A percentile compares a stretch with the other conserved stretches of the same genome.
phyloP scores from a whole-genome alignment of 305 asterid genomes.

The Stenogyne calaminthoides region DNA sequence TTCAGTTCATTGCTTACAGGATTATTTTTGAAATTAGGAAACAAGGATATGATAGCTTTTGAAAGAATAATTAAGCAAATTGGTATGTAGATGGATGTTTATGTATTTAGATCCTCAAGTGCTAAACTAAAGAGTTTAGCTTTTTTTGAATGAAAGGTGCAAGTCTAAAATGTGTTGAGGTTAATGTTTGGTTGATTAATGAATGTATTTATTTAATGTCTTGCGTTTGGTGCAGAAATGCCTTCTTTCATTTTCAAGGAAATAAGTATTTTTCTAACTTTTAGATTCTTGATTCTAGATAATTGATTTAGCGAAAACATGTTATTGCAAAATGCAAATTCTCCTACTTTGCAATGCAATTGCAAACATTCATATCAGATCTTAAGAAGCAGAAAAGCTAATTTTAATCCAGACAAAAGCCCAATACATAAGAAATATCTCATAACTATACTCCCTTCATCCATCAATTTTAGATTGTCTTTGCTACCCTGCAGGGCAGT shows the following conservation, averaged over 20 bases:
- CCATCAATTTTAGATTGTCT: too few relatives aligned
- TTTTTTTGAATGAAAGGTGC: not conserved
- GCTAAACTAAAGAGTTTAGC: constrained; percentile 11
- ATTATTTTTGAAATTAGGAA: constrained; percentile 21
- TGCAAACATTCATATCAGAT: not conserved
- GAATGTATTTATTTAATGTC: not conserved
- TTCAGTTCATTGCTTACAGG: not conserved
- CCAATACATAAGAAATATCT: too few relatives aligned
- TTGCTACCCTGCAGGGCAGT: too few relatives aligned
- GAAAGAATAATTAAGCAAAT: not conserved
- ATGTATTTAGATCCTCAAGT: not conserved
- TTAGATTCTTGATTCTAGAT: too few relatives aligned
- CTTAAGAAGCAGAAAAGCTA: not conserved
- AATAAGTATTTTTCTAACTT: too few relatives aligned
- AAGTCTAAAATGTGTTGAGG: not conserved
- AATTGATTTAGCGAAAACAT: not conserved
- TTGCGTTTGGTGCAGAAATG: too few relatives aligned
- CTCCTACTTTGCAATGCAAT: too few relatives aligned
- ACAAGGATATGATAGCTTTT: constrained; percentile 6
- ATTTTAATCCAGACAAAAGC: too few relatives aligned
- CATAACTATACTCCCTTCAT: too few relatives aligned
- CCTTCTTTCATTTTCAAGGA: too few relatives aligned
- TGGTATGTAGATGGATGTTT: constrained; percentile 5
- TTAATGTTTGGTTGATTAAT: not conserved
- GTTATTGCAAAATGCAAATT: not conserved